phyloP scores from a whole-genome alignment of 2,329 filamentous ascomycete genomes.

The Dactylella cylindrospora region DNA sequence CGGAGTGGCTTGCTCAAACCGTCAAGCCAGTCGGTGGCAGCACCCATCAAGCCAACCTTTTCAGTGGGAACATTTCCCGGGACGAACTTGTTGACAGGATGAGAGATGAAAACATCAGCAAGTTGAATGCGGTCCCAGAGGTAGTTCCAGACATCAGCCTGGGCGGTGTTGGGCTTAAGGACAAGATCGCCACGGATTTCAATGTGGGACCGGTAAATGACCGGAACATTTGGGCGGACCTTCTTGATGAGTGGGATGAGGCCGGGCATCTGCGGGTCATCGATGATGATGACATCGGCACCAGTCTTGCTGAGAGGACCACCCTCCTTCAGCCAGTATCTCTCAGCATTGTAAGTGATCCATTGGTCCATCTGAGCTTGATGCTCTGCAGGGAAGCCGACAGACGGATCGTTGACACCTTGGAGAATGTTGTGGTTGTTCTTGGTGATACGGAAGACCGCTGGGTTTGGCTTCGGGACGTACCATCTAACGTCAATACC shows the following conservation, averaged over 20 bases:
- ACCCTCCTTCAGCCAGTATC: conserved; percentile 70
- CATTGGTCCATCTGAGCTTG: conserved; percentile 67
- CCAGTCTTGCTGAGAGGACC: conserved; percentile 72
- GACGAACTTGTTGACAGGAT: conserved; percentile 75
- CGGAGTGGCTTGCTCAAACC: conserved; percentile 75
- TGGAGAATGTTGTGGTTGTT: conserved; percentile 87
- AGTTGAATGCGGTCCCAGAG: conserved; percentile 71
- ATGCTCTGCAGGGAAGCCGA: conserved; percentile 66
- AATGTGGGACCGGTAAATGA: conserved; percentile 80
- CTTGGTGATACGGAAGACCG: conserved; percentile 80
- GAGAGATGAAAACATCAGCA: conserved; percentile 78
- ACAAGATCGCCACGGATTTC: conserved; percentile 76
- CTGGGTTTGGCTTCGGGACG: conserved; percentile 75
- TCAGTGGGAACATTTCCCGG: conserved; percentile 66
- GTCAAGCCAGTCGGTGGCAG: conserved; percentile 81
- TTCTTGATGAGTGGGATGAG: conserved; percentile 74
- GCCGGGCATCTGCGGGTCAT: conserved; percentile 82
- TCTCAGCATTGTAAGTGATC: conserved; percentile 71
- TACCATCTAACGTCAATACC: conserved; percentile 74
- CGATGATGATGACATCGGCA: conserved; percentile 74
- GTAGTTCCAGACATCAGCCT: conserved; percentile 73
- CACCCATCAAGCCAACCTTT: conserved; percentile 73
- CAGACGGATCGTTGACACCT: conserved; percentile 67
- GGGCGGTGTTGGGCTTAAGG: conserved; percentile 64
- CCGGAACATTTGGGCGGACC: conserved; percentile 69